Base-by-base conservation (phyloP, 306 rosid species). In the Trifolium pratense region DNA sequence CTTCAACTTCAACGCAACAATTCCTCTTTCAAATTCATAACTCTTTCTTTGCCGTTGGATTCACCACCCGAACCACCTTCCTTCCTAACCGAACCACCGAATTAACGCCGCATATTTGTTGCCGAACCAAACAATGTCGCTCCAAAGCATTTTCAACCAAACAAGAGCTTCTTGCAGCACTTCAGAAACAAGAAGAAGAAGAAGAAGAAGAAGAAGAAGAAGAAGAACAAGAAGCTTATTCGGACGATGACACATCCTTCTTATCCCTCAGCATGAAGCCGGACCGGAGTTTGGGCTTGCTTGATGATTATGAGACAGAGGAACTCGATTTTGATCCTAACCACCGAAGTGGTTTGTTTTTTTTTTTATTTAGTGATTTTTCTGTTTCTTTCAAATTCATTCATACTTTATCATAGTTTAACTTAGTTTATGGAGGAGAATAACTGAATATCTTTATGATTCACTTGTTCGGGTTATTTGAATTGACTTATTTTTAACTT, bases 221-320 rank as follows among this genome's bases (percentile, higher is more conserved):
- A n/a, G n/a, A n/a, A n/a, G n/a, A n/a, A n/a, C n/a, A n/a, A n/a
- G n/a, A n/a, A n/a, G n/a, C n/a, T n/a, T n/a, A n/a, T n/a, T n/a
- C n/a, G 43, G 96, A 90, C 13, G 94, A 88, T 15, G 96, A 88
- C 31, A 68, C 79, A 2, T 81, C 97, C 4, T 81, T 88, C 42
- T 79, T 94, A 87, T 94, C 99, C 58, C 90, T 91, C 60, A 94
- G 84, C 55, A 86, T 37, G 63, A 94, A 94, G 71, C 99, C 99
- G 0, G 92, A 94, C 78, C 61, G 99, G 58, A 94, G 86, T 75
- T 46, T 84, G 77, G 82, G 86, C 7, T 60, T 91, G 80, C 90
- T 87, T 1, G 99, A 94, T 75, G 93, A 94, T 21, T 87, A 88
- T 62, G 97, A 94, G 71, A 46, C 89, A 10, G 97, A 90, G 67